Percentiles rank a stretch among this genome's conserved stretches.
Evolutionary conservation across 495 filamentous ascomycete species (phyloP).

Genomic region (Aspergillus leporis): DNA sequence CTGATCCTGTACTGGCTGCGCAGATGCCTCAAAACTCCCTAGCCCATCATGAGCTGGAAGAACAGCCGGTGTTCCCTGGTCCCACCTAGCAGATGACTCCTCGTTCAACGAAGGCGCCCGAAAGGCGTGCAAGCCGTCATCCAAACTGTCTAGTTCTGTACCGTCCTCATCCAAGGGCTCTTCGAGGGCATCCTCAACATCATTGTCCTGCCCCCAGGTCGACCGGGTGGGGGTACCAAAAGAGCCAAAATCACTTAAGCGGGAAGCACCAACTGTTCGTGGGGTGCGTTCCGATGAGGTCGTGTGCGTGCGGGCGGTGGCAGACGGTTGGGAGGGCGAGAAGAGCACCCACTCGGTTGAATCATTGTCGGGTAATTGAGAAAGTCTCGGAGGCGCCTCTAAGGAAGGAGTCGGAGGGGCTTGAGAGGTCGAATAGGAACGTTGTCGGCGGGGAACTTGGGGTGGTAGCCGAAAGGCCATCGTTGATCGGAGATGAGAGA

Average conservation of each 20-base stretch:
- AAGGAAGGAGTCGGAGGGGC: conserved; percentile 35
- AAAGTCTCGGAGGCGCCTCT: conserved; percentile 35
- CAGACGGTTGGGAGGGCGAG: conserved; percentile 65
- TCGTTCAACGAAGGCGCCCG: conserved; percentile 61
- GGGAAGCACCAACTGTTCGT: conserved; percentile 70
- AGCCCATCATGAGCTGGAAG: conserved; percentile 90
- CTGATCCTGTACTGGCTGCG: conserved; percentile 66
- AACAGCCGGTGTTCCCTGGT: conserved; percentile 59
- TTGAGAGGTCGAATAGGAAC: conserved; percentile 52
- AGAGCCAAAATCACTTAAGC: conserved; percentile 83
- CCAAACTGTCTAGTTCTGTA: conserved; percentile 82
- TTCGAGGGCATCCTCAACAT: conserved; percentile 48
- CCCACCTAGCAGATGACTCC: conserved; percentile 43
- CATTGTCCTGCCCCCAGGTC: conserved; percentile 48
- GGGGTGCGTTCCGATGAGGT: conserved; percentile 72
- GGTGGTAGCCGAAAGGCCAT: conserved; percentile 89
- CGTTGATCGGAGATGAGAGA: conserved; percentile 7
- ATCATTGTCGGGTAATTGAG: conserved; percentile 55
- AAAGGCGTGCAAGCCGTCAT: conserved; percentile 86
- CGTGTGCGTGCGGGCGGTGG: conserved; percentile 64
- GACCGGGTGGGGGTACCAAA: conserved; percentile 62
- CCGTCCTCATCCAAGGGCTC: conserved; percentile 64
- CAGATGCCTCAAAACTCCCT: conserved; percentile 70
- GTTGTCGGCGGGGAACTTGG: conserved; percentile 61
- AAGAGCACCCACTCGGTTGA: conserved; percentile 97